Evolutionary conservation across 345 rosid genomes (phyloP).

Genomic region (Sisymbrium irio): DNA sequence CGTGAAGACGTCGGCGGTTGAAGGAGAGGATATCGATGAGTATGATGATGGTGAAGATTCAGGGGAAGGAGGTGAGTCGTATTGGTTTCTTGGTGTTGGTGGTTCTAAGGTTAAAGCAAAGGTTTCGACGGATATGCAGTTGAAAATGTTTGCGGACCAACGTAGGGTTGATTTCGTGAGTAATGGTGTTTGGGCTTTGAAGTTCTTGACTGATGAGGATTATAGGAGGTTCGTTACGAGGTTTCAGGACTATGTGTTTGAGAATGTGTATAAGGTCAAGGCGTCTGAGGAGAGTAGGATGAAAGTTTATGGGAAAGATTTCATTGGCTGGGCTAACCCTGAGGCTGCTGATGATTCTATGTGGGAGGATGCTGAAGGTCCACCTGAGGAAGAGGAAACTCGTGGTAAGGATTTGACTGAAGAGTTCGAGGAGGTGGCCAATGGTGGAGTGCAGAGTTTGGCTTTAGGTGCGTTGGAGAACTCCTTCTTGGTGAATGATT

Average conservation of each 20-base stretch:
- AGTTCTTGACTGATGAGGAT: conserved; percentile 60
- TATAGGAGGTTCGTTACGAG: conserved; percentile 60
- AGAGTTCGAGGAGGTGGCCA: conserved; percentile 86
- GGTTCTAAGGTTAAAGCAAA: conserved; percentile 60
- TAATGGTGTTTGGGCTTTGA: conserved; percentile 90
- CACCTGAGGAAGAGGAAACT: conserved; percentile 31
- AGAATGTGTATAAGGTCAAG: conserved; percentile 67
- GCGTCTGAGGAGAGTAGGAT: conserved; percentile 68
- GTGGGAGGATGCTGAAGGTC: conserved; percentile 91
- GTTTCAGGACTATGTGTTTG: conserved; percentile 76
- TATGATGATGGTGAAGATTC: conserved; percentile 43
- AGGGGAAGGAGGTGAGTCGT: conserved; percentile 36
- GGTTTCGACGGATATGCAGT: conserved; percentile 76
- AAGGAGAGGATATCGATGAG: conserved; percentile 37
- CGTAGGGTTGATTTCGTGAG: conserved; percentile 74
- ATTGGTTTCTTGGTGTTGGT: conserved; percentile 73
- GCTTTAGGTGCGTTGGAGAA: conserved; percentile 84
- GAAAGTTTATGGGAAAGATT: conserved; percentile 85
- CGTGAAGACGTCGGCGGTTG: conserved; percentile 33
- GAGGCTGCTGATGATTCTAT: conserved; percentile 85
- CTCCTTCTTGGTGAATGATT: conserved; percentile 84
- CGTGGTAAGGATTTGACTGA: conserved; percentile 54
- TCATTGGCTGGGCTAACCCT: conserved; percentile 84
- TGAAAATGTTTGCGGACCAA: conserved; percentile 88
- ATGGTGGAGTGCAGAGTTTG: conserved; percentile 92